These are phyloP conservation scores for Mortierella sp. DNA, from an alignment of 371 early-diverging fungal genomes.

Conservation along the genomic window DNA sequence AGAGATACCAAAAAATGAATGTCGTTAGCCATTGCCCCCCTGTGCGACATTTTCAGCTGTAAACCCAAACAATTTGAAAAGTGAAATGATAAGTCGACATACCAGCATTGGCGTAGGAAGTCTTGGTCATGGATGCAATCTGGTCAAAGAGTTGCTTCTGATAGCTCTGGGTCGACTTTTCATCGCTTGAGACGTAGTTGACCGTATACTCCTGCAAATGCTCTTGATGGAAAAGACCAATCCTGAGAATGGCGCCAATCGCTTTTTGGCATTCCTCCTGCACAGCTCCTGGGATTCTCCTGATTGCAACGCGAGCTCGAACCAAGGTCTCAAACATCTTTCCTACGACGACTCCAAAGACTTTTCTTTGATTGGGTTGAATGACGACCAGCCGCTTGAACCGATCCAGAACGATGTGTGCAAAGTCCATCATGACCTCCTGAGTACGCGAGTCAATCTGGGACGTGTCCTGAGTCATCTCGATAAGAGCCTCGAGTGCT, in stretches of 20 bases:
- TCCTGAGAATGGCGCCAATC: slow-evolving; percentile 34
- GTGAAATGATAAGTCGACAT: not conserved
- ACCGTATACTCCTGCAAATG: slow-evolving; percentile 54
- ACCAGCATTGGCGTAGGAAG: slow-evolving; percentile 33
- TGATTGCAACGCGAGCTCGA: slow-evolving; percentile 28
- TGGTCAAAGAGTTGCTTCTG: slow-evolving; percentile 58
- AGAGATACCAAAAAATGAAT: not conserved
- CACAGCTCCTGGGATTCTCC: slow-evolving; percentile 1
- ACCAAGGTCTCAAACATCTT: slow-evolving; percentile 49
- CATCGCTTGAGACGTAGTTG: slow-evolving; percentile 37
- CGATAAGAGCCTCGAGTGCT: slow-evolving; percentile 36
- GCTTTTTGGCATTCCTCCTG: slow-evolving; percentile 29
- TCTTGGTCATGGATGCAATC: slow-evolving; percentile 30
- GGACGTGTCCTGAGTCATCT: slow-evolving; percentile 18
- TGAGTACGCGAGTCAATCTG: slow-evolving; percentile 9
- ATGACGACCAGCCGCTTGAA: slow-evolving; percentile 40
- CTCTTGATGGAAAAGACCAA: slow-evolving; percentile 51
- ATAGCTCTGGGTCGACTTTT: slow-evolving; percentile 49
- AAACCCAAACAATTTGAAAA: not conserved
- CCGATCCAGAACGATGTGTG: slow-evolving; percentile 33
- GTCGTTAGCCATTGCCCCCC: not conserved
- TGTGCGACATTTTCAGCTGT: not conserved
- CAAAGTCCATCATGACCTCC: slow-evolving; percentile 18
- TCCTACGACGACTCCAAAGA: slow-evolving; percentile 42
- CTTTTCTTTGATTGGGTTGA: slow-evolving; percentile 56